These are phyloP conservation scores for Cryphonectria radicalis DNA, from an alignment of 2,329 filamentous ascomycete species.

Conservation along the genomic window DNA sequence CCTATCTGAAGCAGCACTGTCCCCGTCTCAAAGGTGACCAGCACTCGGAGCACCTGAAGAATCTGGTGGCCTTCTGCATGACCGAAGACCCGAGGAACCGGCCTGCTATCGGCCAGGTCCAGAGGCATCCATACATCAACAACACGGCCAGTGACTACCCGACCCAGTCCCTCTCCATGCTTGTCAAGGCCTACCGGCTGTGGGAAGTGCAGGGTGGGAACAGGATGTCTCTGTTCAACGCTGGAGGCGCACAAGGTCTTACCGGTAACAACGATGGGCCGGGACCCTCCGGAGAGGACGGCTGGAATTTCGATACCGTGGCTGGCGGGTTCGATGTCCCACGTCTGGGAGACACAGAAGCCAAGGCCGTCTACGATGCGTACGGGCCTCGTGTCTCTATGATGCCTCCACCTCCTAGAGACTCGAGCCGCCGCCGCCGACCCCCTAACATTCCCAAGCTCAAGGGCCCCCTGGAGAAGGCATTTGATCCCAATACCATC, in stretches of 20 bases:
- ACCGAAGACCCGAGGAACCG: conserved; percentile 70
- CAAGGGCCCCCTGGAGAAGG: conserved; percentile 64
- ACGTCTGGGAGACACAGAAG: conserved; percentile 56
- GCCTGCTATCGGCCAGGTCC: conserved; percentile 70
- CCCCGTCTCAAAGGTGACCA: conserved; percentile 73
- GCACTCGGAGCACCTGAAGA: conserved; percentile 70
- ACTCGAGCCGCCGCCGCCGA: conserved; percentile 56
- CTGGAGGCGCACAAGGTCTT: conserved; percentile 61
- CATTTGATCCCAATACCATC: conserved; percentile 69
- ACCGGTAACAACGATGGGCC: conserved; percentile 41
- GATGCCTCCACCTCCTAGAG: conserved; percentile 43
- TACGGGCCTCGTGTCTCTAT: conserved; percentile 63
- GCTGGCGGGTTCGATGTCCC: conserved; percentile 63
- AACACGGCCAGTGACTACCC: conserved; percentile 68
- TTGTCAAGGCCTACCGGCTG: conserved; percentile 73
- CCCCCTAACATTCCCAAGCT: conserved; percentile 63
- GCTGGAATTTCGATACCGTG: conserved; percentile 71
- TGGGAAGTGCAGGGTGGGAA: conserved; percentile 78
- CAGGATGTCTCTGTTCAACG: conserved; percentile 66
- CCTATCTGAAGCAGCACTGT: conserved; percentile 62
- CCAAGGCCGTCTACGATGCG: conserved; percentile 61
- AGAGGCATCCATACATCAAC: conserved; percentile 70
- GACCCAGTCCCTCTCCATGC: conserved; percentile 62
- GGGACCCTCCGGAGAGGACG: conserved; percentile 50
- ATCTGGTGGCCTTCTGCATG: conserved; percentile 74